A percentile compares a stretch with the other conserved stretches of the same genome.
Conservation (phyloP, 495 filamentous ascomycete species). For the Penicillium ochrochloron region DNA sequence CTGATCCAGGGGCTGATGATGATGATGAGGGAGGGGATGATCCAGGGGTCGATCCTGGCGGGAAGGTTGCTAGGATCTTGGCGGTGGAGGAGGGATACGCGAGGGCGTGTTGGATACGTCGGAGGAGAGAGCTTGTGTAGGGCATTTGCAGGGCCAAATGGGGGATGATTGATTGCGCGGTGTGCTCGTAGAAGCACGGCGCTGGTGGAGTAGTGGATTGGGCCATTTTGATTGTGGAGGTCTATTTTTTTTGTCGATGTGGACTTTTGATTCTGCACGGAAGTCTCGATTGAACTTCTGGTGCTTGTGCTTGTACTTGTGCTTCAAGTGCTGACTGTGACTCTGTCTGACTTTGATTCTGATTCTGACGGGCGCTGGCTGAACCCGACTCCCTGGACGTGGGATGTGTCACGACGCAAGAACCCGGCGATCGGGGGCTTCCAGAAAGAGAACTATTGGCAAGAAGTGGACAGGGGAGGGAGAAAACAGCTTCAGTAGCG, state of each 20-base stretch:
- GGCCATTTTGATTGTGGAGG: neutral
- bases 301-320: neutral
- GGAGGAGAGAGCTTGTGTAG: conserved; percentile 58
- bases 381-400: conserved; percentile 13
- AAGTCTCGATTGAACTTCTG: neutral
- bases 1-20: conserved; percentile 7
- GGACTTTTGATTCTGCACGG: neutral
- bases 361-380: conserved; percentile 2
- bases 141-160: conserved; percentile 56
- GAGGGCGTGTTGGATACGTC: conserved; percentile 59
- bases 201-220: neutral
- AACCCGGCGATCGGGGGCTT: conserved; percentile 14
- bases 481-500: neutral
- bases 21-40: neutral
- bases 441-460: conserved; percentile 16
- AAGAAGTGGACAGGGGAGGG: neutral
- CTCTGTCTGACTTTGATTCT: neutral
- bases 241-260: neutral
- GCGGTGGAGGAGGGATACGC: conserved; percentile 44
- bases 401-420: conserved; percentile 13
- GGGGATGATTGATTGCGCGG: conserved; percentile 44
- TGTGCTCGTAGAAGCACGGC: conserved; percentile 41
- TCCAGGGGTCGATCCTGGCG: conserved; percentile 13
- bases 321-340: neutral
- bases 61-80: conserved; percentile 50